Evolutionary conservation across 768 basidiomycete species (phyloP).

Genomic region (Roridomyces roridus): DNA sequence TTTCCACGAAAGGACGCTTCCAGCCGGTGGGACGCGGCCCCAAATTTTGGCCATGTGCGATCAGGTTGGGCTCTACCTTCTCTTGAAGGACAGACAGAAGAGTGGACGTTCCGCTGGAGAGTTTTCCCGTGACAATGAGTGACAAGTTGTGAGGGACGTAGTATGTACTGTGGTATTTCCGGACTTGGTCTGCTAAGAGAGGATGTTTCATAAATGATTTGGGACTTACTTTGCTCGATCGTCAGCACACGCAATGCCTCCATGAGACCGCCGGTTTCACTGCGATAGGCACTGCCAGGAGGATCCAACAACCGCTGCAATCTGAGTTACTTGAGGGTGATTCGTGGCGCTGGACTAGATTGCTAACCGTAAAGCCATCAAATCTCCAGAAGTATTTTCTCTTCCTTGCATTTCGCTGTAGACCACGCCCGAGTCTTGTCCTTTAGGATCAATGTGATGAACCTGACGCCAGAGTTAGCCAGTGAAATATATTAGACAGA

Average conservation of each 20-base stretch:
- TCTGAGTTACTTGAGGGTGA: constrained; percentile 42
- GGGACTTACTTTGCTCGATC: constrained; percentile 80
- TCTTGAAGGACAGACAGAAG: constrained; percentile 84
- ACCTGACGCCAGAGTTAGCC: constrained; percentile 53
- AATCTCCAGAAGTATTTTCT: constrained; percentile 89
- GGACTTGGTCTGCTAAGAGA: constrained; percentile 58
- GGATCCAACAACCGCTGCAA: constrained; percentile 85
- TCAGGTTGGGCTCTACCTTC: constrained; percentile 81
- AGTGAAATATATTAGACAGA: constrained; percentile 1
- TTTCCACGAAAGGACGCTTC: constrained; percentile 95
- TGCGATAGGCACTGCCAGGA: constrained; percentile 84
- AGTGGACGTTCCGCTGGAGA: constrained; percentile 75
- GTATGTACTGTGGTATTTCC: constrained; percentile 85
- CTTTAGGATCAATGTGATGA: constrained; percentile 92
- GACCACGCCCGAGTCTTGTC: constrained; percentile 93
- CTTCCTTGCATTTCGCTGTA: constrained; percentile 98
- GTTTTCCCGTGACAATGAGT: constrained; percentile 87
- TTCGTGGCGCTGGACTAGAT: neutral
- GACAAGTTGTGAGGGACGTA: constrained; percentile 95
- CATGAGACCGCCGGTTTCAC: constrained; percentile 97
- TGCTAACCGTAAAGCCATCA: constrained; percentile 84
- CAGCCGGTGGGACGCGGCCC: constrained; percentile 80
- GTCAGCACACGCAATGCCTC: constrained; percentile 84
- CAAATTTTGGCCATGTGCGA: constrained; percentile 73
- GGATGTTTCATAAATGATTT: neutral